Base-by-base conservation (phyloP, 768 basidiomycete genomes). In the Coprinellus micaceus region DNA sequence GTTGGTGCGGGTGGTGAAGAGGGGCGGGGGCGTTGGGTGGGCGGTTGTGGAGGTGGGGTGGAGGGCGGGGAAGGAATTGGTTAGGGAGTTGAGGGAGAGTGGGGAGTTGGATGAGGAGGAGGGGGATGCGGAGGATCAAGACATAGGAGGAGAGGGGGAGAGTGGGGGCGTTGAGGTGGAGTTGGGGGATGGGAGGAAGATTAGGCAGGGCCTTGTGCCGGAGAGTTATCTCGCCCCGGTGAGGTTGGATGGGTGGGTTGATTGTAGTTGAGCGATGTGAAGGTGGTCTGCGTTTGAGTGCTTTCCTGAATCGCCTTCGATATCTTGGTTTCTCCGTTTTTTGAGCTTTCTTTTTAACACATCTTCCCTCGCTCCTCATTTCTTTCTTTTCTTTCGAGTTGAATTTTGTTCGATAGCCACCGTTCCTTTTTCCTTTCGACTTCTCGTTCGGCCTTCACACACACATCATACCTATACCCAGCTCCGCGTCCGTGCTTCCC, bases 11-110 rank as follows among this genome's bases (percentile, higher is more conserved):
- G 88, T 91, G 25, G 69, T 91, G 2, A 89, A 89, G 10, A 64
- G 88, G 47, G 88, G 89, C 3, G 89, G 89, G 0, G 88, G 88
- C 0, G 84, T 86, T 2, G 89, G 89, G 0, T 91, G 89, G 90
- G 89, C 87, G 0, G 84, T 91, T 9, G 89, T 84, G 1, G 76
- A 70, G 67, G 29, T 60, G n/a, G 56, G 43, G 43, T 49, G 44
- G 25, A 56, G 52, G 25, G 48, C 56, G 21, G 68, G 65, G 45
- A 86, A 89, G 69, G 88, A 86, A 4, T 77, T 91, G 26, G 89
- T 91, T 9, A 87, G 87, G 0, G 89, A 89, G 69, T 26, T 54
- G 12, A 46, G 30, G 53, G 53, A 12, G 43, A 45, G 40, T 29
- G 53, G 29, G 29, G 53, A 45, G 28, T 60, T 60, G 43, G 59